Base-by-base conservation (phyloP, 345 rosid genomes). In the Clausena lansium region DNA sequence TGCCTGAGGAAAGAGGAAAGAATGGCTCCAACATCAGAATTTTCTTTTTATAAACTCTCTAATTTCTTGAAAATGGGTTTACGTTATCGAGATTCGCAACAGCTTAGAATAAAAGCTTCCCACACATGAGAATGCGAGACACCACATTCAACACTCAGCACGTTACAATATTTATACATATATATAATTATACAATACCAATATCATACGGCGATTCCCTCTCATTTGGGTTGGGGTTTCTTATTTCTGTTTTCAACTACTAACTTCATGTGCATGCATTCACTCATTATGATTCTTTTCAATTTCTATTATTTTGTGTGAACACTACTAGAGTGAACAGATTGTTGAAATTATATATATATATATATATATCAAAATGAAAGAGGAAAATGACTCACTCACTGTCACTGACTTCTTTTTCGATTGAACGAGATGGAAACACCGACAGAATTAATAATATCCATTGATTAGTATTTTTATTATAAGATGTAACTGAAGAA, bases 1-100 rank as follows among this genome's bases (percentile, higher is more conserved):
- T 86, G 88, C 91, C 90, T 77, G 83, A 61, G 69, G 35, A 74
- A 82, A 80, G 88, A 84, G 89, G 80, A 90, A 87, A 86, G 89
- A 85, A 87, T 87, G 89, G 86, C 77, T 80, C 78, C 77, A 50
- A 76, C 75, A 82, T 61, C 70, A 68, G 41, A 76, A 70, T 75
- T 65, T 58, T 67, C 8, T 58, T 60, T 73, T 14, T 5, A 72
- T 2, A 8, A 50, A 10, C 50, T 14, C 57, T 19, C 32, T 20
- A 17, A 60, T 45, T 32, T 69, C 71, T 70, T 30, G 75, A 83
- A 82, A 78, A 64, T 35, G 58, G 54, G 70, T 62, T 70, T 70
- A 83, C 80, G 90, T 79, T 77, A 81, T 84, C 75, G 83, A 90
- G 93, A 87, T 90, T 87, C 91, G 77, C 76, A 67, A 80, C 79